phyloP scores from a whole-genome alignment of 2,329 filamentous ascomycete genomes.

The Mycosphaerelloides madeirae region DNA sequence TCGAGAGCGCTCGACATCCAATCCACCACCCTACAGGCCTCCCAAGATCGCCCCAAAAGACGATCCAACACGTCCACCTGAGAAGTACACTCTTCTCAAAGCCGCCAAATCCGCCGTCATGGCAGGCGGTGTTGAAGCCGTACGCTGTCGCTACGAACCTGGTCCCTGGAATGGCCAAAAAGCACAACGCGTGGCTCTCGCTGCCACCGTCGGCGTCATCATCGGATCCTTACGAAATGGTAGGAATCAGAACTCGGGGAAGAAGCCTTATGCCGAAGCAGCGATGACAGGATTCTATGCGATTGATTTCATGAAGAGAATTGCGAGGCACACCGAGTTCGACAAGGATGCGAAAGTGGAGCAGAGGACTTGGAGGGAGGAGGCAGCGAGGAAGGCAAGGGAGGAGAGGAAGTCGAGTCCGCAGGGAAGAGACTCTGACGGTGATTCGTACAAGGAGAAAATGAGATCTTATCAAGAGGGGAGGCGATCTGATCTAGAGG shows the following conservation, averaged over 20 bases:
- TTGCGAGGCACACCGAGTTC: slow-evolving; percentile 8
- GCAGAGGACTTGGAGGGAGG: slow-evolving; percentile 7
- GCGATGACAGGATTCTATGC: slow-evolving; percentile 15
- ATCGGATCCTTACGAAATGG: slow-evolving; percentile 11
- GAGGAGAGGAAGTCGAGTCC: neutral
- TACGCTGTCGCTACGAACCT: slow-evolving; percentile 80
- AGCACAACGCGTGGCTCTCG: slow-evolving; percentile 82
- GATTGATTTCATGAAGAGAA: slow-evolving; percentile 11
- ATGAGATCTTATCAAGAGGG: too few relatives aligned
- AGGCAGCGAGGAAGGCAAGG: neutral
- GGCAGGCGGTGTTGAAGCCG: slow-evolving; percentile 54
- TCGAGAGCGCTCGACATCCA: slow-evolving; percentile 1
- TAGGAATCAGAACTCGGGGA: slow-evolving; percentile 2
- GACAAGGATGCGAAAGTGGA: slow-evolving; percentile 6
- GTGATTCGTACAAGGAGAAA: too few relatives aligned
- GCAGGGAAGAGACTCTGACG: neutral
- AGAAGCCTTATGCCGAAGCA: slow-evolving; percentile 12
- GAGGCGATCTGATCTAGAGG: too few relatives aligned
- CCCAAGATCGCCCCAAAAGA: slow-evolving; percentile 1
- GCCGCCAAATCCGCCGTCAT: slow-evolving; percentile 8
- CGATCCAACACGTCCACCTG: slow-evolving; percentile 5
- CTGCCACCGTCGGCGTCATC: slow-evolving; percentile 47
- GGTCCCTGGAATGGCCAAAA: slow-evolving; percentile 87
- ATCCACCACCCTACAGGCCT: neutral
- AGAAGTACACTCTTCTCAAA: slow-evolving; percentile 10